Evolutionary conservation across 2,329 filamentous ascomycete species (phyloP).

Genomic region (Emergomyces africanus): DNA sequence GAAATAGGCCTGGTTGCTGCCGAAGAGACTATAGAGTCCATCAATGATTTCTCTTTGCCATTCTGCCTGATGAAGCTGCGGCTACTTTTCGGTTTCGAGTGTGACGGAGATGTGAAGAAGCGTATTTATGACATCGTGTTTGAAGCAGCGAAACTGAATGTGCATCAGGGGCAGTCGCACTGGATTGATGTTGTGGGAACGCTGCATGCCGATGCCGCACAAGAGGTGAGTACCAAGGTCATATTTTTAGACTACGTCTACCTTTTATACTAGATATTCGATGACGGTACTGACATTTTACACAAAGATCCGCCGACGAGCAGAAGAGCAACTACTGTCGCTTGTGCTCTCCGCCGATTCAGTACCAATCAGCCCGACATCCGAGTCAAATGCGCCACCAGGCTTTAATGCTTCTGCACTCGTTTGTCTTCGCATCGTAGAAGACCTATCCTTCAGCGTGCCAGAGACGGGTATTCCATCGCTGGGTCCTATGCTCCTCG

Average conservation of each 20-base stretch:
- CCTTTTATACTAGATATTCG: background rate
- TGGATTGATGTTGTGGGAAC: slow-evolving; percentile 29
- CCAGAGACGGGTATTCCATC: slow-evolving; percentile 20
- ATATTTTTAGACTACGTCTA: background rate
- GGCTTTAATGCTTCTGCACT: slow-evolving; percentile 8
- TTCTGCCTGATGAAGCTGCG: slow-evolving; percentile 32
- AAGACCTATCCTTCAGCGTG: slow-evolving; percentile 26
- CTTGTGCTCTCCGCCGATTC: slow-evolving; percentile 15
- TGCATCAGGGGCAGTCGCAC: slow-evolving; percentile 21
- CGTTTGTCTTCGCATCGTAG: slow-evolving; percentile 27
- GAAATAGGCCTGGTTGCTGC: slow-evolving; percentile 17
- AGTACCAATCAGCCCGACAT: slow-evolving; percentile 3
- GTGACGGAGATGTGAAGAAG: slow-evolving; percentile 14
- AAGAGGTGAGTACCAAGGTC: slow-evolving; percentile 16
- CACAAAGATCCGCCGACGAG: slow-evolving; percentile 26
- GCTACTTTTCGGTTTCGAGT: slow-evolving; percentile 23
- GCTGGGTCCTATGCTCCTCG: slow-evolving; percentile 23
- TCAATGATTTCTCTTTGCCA: slow-evolving; percentile 31
- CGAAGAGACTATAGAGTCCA: slow-evolving; percentile 23
- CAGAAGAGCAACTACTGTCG: slow-evolving; percentile 28
- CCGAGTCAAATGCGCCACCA: slow-evolving; percentile 6
- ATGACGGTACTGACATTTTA: slow-evolving; percentile 9
- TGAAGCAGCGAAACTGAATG: slow-evolving; percentile 25
- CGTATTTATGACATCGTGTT: slow-evolving; percentile 29
- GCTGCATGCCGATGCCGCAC: slow-evolving; percentile 25